Evolutionary conservation across 1,139 yeast species (phyloP).

Genomic region (Casaregolazyma suthepensis): DNA sequence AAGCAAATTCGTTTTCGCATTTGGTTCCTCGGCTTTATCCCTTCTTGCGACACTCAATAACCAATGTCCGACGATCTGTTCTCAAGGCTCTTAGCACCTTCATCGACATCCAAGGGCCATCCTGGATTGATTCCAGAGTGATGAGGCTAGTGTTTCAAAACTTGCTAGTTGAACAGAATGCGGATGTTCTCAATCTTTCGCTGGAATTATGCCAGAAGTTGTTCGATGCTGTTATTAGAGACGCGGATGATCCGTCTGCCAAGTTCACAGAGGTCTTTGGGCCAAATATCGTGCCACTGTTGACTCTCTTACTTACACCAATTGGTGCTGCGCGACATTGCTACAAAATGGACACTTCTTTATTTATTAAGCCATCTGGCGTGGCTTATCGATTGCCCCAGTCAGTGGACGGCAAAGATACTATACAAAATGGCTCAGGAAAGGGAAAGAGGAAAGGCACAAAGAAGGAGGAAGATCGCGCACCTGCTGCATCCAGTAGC

Average conservation of each 20-base stretch:
- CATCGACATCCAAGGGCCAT: slow-evolving; percentile 50
- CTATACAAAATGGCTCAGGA: slow-evolving; percentile 21
- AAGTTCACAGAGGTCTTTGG: slow-evolving; percentile 21
- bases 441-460: slow-evolving; percentile 19
- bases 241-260: slow-evolving; percentile 18
- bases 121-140: slow-evolving; percentile 73
- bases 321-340: slow-evolving; percentile 89
- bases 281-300: slow-evolving; percentile 54
- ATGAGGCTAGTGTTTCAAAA: slow-evolving; percentile 81
- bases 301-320: slow-evolving; percentile 80
- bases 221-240: slow-evolving; percentile 42
- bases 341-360: slow-evolving; percentile 71
- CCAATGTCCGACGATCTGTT: slow-evolving; percentile 87
- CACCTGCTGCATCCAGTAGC: slow-evolving; percentile 16
- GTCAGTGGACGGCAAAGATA: slow-evolving; percentile 7
- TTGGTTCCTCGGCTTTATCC: slow-evolving; percentile 92
- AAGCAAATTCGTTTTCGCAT: slow-evolving; percentile 55
- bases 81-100: slow-evolving; percentile 76
- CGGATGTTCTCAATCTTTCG: slow-evolving; percentile 62
- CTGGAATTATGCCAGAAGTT: slow-evolving; percentile 55
- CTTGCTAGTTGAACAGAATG: slow-evolving; percentile 79
- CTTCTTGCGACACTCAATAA: slow-evolving; percentile 86
- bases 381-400: slow-evolving; percentile 34
- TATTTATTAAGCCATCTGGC: slow-evolving; percentile 79
- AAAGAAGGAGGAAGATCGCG: slow-evolving; percentile 9